phyloP scores from a whole-genome alignment of 257 asterid genomes.

The Oldenlandia corymbosa region DNA sequence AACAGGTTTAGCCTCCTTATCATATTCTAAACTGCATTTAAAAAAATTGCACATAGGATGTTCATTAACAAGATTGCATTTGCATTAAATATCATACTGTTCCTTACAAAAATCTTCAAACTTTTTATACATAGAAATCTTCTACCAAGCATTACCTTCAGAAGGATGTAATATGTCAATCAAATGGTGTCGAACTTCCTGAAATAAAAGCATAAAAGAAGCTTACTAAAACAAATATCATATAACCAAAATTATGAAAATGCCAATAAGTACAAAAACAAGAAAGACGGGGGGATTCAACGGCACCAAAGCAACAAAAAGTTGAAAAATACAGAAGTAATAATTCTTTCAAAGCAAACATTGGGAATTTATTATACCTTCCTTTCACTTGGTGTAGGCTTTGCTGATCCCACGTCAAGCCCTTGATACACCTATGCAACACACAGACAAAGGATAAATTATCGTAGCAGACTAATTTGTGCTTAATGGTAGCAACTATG shows the following conservation, averaged over 20 bases:
- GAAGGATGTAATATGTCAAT: conserved; percentile 90
- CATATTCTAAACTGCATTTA: background rate
- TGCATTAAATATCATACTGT: background rate
- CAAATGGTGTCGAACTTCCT: conserved; percentile 95
- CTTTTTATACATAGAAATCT: background rate
- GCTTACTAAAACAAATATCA: background rate
- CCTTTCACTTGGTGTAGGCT: conserved; percentile 66
- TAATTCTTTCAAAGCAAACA: too few relatives aligned
- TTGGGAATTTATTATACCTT: conserved; percentile 42
- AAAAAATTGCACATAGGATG: too few relatives aligned
- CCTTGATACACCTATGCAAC: conserved; percentile 72
- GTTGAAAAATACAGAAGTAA: background rate
- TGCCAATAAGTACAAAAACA: background rate
- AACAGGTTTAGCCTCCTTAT: background rate
- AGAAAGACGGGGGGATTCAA: background rate
- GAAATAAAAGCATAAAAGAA: conserved; percentile 14
- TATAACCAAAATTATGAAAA: background rate
- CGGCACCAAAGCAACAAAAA: background rate
- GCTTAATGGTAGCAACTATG: background rate
- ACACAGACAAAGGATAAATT: background rate
- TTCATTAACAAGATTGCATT: background rate
- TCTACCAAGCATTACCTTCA: conserved; percentile 52
- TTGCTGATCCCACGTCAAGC: conserved; percentile 91
- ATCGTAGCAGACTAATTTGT: background rate
- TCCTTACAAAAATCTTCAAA: background rate